Evolutionary conservation across 2,329 filamentous ascomycete genomes (phyloP), one percentile per base, ranked within the genome.

Genomic region (Aspergillus neotritici): DNA sequence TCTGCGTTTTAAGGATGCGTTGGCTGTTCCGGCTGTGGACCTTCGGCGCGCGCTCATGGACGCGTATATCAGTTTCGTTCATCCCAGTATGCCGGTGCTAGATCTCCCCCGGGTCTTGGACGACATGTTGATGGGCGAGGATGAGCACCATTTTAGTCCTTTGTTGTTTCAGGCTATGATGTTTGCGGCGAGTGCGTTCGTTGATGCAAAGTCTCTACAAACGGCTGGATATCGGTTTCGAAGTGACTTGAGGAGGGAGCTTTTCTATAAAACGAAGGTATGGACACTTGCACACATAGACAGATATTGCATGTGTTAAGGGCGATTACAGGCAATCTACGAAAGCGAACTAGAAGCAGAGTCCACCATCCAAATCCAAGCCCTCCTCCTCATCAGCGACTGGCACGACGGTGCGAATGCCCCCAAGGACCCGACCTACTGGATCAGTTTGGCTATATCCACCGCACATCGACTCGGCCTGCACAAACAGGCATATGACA

Each of bases 391-490:
- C 5, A 49, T 48, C 41, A 49, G 39, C 30, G 40, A 48, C 16
- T 49, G 47, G 47, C 45, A 49, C 33, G 41, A 41, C 28, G 44
- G 40, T 31, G 41, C 32, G 15, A n/a, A 11, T 3, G 41, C 37
- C 9, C 47, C 41, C 31, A 49, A 49, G 35, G 37, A 14, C 13
- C 47, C 47, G 13, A 40, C 37, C 12, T 49, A 49, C 34, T 49
- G 47, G 47, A 43, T 49, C 11, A 45, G 48, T n/a, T 16, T 49
- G 10, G 47, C 47, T 4, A 44, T 44, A 28, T 49, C 47, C 9
- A 49, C 47, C 11, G 47, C 47, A 33, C 41, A 49, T 21, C 37
- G 47, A 9, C 14, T 49, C 5, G 44, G 37, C 12, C 44, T 49
- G 4, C 47, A 44, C 11, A 15, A 31, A 15, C 34, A 32, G 39